Evolutionary conservation across 208 protist species (phyloP).

Genomic region (Porcisia hertigi): DNA sequence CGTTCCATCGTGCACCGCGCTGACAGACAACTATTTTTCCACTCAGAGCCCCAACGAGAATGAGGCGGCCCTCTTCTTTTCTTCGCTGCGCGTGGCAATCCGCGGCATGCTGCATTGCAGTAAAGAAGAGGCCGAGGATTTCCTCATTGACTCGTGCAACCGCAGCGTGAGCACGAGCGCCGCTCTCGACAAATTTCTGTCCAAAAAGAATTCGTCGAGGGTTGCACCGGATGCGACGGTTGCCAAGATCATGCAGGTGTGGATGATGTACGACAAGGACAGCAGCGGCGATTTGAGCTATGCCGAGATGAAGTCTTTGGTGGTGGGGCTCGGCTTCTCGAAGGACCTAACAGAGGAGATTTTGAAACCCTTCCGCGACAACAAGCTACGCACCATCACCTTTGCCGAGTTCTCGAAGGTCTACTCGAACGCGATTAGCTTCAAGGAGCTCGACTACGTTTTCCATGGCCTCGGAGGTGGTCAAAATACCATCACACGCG

Average conservation of each 20-base stretch:
- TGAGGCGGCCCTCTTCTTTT: constrained; percentile 55
- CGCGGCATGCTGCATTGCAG: constrained; percentile 46
- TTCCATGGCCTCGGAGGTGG: constrained; percentile 36
- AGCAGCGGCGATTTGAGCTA: constrained; percentile 58
- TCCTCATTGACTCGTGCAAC: constrained; percentile 45
- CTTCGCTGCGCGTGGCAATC: constrained; percentile 43
- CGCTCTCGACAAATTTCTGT: constrained; percentile 40
- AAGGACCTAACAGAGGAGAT: constrained; percentile 42
- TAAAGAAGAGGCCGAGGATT: constrained; percentile 44
- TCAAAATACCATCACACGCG: constrained; percentile 38
- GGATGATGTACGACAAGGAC: constrained; percentile 67
- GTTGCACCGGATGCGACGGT: constrained; percentile 46
- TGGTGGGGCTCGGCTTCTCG: constrained; percentile 55
- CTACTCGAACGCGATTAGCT: constrained; percentile 43
- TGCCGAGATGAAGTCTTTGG: constrained; percentile 45
- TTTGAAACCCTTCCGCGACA: constrained; percentile 30
- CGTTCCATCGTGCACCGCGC: constrained; percentile 31
- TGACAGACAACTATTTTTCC: constrained; percentile 54
- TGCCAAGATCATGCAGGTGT: constrained; percentile 69
- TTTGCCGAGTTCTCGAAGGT: constrained; percentile 49
- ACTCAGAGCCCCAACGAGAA: constrained; percentile 23
- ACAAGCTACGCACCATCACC: constrained; percentile 27
- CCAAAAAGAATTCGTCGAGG: constrained; percentile 16
- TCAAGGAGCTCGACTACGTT: constrained; percentile 61
- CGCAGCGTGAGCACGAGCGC: constrained; percentile 31